Percentiles rank a stretch among this genome's conserved stretches.
Evolutionary conservation across 78 protist genomes (phyloP).

Genomic region (Dictyostelium citrinum): DNA sequence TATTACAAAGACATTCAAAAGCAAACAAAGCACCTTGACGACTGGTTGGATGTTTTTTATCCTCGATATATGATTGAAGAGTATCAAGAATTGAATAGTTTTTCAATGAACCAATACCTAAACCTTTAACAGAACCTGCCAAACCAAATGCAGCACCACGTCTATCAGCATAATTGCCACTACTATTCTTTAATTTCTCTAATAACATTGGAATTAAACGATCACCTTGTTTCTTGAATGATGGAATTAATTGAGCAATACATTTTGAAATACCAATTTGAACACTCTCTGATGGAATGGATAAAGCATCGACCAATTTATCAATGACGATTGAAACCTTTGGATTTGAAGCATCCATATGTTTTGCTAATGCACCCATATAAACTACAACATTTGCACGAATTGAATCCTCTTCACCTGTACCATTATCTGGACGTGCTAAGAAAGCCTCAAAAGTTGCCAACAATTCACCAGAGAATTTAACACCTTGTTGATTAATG

Average conservation of each 20-base stretch:
- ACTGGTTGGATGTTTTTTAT: slow-evolving; percentile 62
- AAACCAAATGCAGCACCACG: slow-evolving; percentile 93
- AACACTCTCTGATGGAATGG: slow-evolving; percentile 75
- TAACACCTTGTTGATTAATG: slow-evolving; percentile 25
- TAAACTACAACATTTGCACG: slow-evolving; percentile 67
- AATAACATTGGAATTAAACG: slow-evolving; percentile 52
- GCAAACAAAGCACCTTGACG: slow-evolving; percentile 93
- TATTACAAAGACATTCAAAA: slow-evolving; percentile 67
- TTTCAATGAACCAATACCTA: slow-evolving; percentile 89
- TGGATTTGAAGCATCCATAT: slow-evolving; percentile 74
- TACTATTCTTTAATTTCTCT: background rate
- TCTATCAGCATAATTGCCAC: slow-evolving; percentile 45
- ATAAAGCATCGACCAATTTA: slow-evolving; percentile 27
- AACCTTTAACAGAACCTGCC: slow-evolving; percentile 92
- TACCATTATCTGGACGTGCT: slow-evolving; percentile 43
- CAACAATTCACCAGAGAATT: background rate
- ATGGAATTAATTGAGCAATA: slow-evolving; percentile 32
- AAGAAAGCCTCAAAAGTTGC: slow-evolving; percentile 49
- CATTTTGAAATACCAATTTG: slow-evolving; percentile 71
- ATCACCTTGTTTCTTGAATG: slow-evolving; percentile 59
- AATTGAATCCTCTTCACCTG: slow-evolving; percentile 51
- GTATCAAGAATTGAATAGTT: slow-evolving; percentile 51
- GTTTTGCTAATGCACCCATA: slow-evolving; percentile 79
- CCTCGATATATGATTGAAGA: slow-evolving; percentile 68
- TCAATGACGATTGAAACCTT: slow-evolving; percentile 44